Conservation (phyloP, 1,139 yeast genomes). For the Pneumocystis sp. region DNA sequence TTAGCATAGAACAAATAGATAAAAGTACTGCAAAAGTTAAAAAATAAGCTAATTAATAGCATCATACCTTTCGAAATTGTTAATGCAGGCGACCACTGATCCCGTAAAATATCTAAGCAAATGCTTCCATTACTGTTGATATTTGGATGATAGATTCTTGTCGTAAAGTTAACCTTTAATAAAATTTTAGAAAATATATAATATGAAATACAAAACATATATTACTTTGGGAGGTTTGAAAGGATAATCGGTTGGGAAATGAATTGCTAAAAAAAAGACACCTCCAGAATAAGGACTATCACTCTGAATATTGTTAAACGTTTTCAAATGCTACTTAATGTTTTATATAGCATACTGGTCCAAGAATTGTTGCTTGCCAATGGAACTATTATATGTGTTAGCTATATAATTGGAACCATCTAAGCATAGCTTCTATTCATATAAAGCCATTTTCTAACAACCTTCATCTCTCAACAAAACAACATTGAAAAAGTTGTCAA, state of each 20-base stretch:
- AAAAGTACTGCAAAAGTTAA: conserved; percentile 44
- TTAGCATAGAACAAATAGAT: conserved; percentile 76
- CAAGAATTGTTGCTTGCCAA: conserved; percentile 97
- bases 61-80: conserved; percentile 69
- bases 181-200: not conserved
- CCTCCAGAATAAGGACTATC: conserved; percentile 92
- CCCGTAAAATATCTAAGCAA: conserved; percentile 71
- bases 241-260: conserved; percentile 90
- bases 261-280: conserved; percentile 77
- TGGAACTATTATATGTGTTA: conserved; percentile 33
- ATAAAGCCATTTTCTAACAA: not conserved
- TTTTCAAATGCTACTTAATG: not conserved
- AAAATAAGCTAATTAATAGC: conserved; percentile 57
- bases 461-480: too few relatives aligned
- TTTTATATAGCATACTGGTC: conserved; percentile 33
- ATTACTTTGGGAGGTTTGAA: conserved; percentile 71
- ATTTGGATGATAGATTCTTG: conserved; percentile 82
- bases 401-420: not conserved
- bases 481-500: not conserved
- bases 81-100: conserved; percentile 84
- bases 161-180: conserved; percentile 54
- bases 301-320: conserved; percentile 22
- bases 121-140: conserved; percentile 79
- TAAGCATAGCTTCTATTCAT: not conserved
- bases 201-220: not conserved